Base-by-base conservation (phyloP, 2,329 filamentous ascomycete genomes). In the Claviceps maximensis region DNA sequence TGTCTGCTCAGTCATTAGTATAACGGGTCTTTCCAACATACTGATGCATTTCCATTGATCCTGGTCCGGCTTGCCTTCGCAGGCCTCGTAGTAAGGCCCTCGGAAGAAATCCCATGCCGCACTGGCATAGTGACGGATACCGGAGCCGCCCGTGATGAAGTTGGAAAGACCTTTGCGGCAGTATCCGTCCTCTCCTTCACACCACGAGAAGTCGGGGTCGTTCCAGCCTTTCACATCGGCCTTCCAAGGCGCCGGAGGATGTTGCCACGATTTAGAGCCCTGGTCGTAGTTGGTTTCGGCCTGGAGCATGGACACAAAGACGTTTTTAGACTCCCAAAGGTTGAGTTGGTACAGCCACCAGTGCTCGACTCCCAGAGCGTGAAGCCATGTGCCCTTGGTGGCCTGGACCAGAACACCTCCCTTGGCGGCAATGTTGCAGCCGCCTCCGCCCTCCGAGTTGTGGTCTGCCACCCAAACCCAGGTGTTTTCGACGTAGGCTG, bases 291-390 rank as follows among this genome's bases (percentile, higher is more conserved):
- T 77, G 10, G 77, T 78, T 63, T 81, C 78, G 45, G 70, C 71
- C 63, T 80, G 75, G 53, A 76, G 69, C 63, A 78, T 58, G 12
- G 70, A 71, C n/a, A 75, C 66, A 50, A 76, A 68, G 12, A 80
- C 71, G 54, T 78, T 76, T 50, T 67, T 60, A 1, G 76, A 75
- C 42, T 67, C 65, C 49, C 70, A 67, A 50, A 80, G 62, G 56
- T 79, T 76, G 58, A 79, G 74, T 63, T 81, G 76, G 65, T 82
- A 82, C 50, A 81, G 63, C 62, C 74, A 74, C 65, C 73, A 74
- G 62, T 82, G 78, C 66, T 82, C 79, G 44, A 69, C 74, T 2
- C 77, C 74, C 47, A 63, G 31, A 3, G 58, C 62, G 44, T 62
- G 59, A 27, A 82, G 65, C 78, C 77, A 81, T n/a, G 72, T 75